Evolutionary conservation across 345 rosid species (phyloP), one percentile per base, ranked within the genome.

Genomic region (Sapria himalayana): DNA sequence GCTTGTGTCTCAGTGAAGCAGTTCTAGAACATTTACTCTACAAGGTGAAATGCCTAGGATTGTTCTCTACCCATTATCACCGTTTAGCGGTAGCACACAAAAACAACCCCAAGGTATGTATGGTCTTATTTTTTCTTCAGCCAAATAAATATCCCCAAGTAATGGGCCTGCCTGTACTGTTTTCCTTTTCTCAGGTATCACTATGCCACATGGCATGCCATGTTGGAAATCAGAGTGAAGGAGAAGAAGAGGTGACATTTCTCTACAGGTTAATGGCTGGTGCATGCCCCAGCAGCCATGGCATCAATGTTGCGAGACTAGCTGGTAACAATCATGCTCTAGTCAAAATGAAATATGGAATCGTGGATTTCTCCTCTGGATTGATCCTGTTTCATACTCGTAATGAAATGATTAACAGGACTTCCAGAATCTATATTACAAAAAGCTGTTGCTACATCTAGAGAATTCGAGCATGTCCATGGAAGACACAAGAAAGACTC

Each of bases 51-150:
- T 86, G 97, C 35, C 65, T 92, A 44, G 97, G 97, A 54, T 62
- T 86, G 76, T 81, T 86, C 64, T 86, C 97, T 22, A 81, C 97
- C 50, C 97, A 81, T 52, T 86, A 86, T 52, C 97, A 86, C 50
- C 78, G 84, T 17, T 55, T 86, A 66, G 77, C 97, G 37, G 55
- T 81, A 49, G 76, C 72, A 61, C 69, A 70, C 58, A 48, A 74
- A 50, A 59, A 61, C 43, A 80, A 67, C 62, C 69, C 84, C 18
- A 67, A 74, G 69, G 76, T 70, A 56, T 35, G 52, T 15, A 47
- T n/a, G n/a, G n/a, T 42, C 20, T 57, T 23, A 17, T 20, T 43
- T 24, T 16, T n/a, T 22, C 25, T 13, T 15, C 24, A 29, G 7
- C 19, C 20, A 7, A n/a, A 13, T 29, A 0, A 27, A 12, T 7